Conservation (phyloP, 257 asterid genomes). For the Solanum pimpinellifolium region DNA sequence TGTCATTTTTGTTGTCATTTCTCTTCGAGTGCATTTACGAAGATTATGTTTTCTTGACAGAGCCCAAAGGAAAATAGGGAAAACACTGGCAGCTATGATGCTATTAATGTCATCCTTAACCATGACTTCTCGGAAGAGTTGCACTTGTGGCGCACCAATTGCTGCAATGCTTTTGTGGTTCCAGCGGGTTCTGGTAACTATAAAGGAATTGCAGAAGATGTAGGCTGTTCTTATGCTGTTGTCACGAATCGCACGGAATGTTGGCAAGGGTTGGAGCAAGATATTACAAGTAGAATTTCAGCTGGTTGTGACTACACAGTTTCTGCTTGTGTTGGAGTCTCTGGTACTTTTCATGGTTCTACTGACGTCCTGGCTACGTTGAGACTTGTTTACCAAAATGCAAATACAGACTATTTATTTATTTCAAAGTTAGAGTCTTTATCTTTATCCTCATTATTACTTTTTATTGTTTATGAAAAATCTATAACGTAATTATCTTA, state of each 20-base stretch:
- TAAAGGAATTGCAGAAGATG: conserved; percentile 14
- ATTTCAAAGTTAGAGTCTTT: conserved; percentile 45
- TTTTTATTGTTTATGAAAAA: background rate
- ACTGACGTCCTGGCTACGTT: conserved; percentile 61
- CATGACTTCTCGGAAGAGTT: conserved; percentile 74
- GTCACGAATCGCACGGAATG: conserved; percentile 49
- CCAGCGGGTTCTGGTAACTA: conserved; percentile 28
- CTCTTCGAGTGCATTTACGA: background rate
- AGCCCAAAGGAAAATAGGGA: background rate
- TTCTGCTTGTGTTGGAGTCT: conserved; percentile 56
- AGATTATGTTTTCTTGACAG: background rate
- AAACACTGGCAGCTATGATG: conserved; percentile 6
- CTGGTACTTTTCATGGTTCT: conserved; percentile 33
- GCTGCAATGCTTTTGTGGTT: conserved; percentile 53
- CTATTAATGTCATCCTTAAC: conserved; percentile 50
- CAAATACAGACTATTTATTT: conserved; percentile 41
- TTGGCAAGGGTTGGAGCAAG: conserved; percentile 96
- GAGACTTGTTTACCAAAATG: conserved; percentile 49
- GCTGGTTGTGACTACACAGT: conserved; percentile 41
- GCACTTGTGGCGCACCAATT: conserved; percentile 62
- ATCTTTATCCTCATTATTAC: background rate
- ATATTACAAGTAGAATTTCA: conserved; percentile 49
- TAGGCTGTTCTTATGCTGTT: conserved; percentile 37
- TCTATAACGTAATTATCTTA: conserved; percentile 1
- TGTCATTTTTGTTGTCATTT: background rate